Evolutionary conservation across 164 flowering plant genomes (phyloP).

Genomic region (Tetracentron sinense): DNA sequence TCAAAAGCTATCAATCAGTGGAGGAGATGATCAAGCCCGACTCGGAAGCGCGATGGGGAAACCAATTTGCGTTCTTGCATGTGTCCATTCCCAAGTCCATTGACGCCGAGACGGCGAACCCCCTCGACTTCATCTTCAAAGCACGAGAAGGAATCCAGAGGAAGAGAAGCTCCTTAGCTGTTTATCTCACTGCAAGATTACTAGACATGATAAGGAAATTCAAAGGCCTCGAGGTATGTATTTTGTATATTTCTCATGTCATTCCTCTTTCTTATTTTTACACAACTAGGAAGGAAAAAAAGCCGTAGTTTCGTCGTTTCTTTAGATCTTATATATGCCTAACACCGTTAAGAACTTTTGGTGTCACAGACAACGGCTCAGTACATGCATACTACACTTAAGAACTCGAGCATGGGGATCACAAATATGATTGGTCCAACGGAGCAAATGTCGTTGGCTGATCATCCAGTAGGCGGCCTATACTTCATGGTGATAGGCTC

Average conservation of each 20-base stretch:
- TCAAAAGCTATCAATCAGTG: constrained; percentile 32
- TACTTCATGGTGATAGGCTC: constrained; percentile 37
- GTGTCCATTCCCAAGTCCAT: constrained; percentile 14
- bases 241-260: neutral
- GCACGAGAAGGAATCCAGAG: constrained; percentile 13
- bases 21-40: constrained; percentile 39
- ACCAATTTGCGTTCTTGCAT: constrained; percentile 23
- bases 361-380: constrained; percentile 25
- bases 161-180: constrained; percentile 19
- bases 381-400: constrained; percentile 25
- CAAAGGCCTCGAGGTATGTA: constrained; percentile 27
- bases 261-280: too few relatives aligned
- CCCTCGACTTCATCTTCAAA: constrained; percentile 17
- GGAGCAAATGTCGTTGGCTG: constrained; percentile 34
- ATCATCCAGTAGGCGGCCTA: constrained; percentile 32
- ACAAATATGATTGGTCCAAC: constrained; percentile 44
- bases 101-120: constrained; percentile 1
- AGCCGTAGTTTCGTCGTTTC: too few relatives aligned
- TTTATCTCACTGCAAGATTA: constrained; percentile 19
- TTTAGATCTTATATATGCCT: too few relatives aligned
- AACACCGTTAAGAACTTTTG: too few relatives aligned
- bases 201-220: constrained; percentile 14
- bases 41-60: constrained; percentile 13
- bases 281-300: too few relatives aligned
- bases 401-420: constrained; percentile 40